Percentiles rank a stretch among this genome's conserved stretches.
Conservation (phyloP, 352 stramenopile genomes). For the Phytophthora pinifolia region DNA sequence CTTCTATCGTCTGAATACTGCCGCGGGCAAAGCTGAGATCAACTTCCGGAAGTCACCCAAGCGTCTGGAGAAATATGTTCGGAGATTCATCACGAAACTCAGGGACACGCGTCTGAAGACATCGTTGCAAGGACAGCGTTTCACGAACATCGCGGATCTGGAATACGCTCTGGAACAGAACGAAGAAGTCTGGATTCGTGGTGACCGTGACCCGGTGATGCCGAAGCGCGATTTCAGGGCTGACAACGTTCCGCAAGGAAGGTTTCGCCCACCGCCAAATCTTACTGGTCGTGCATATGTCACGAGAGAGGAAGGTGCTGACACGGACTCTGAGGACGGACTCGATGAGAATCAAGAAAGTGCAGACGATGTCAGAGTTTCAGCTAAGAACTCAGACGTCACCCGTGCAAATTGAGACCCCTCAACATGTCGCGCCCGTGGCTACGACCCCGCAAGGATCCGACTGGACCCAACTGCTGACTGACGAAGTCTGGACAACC, state of each 20-base stretch:
- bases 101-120: neutral
- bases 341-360: no score
- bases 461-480: no score
- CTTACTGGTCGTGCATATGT: no score
- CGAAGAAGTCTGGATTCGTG: neutral
- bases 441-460: no score
- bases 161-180: neutral
- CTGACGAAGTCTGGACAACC: no score
- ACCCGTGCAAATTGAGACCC: no score
- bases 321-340: no score
- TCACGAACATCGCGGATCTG: neutral
- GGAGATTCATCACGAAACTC: neutral
- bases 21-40: neutral
- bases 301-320: no score
- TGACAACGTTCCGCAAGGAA: neutral
- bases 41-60: neutral
- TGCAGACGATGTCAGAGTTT: no score
- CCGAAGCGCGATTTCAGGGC: neutral
- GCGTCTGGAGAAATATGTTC: neutral
- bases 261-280: neutral
- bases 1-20: constrained; percentile 5
- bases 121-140: neutral
- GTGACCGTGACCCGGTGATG: neutral
- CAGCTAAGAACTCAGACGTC: no score
- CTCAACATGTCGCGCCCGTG: no score